Evolutionary conservation across 495 filamentous ascomycete genomes (phyloP).

Genomic region (Clohesyomyces aquaticus): DNA sequence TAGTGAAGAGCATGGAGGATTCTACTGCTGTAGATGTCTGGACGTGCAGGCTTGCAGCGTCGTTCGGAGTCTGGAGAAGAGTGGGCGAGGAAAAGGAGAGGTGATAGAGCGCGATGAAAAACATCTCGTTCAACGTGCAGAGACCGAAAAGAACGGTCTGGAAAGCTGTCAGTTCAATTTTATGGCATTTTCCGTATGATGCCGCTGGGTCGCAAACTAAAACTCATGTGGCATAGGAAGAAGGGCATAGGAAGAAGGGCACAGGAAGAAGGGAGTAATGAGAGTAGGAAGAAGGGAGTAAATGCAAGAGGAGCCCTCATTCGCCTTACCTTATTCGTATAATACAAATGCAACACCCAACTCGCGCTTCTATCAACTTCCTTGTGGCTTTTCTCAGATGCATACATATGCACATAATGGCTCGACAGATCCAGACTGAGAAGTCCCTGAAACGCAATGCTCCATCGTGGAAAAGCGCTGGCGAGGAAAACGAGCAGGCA

Average conservation of each 20-base stretch:
- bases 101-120: conserved; percentile 97
- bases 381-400: conserved; percentile 89
- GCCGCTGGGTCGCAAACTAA: too few species aligned
- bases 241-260: too few species aligned
- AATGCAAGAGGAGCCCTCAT: too few species aligned
- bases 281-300: too few species aligned
- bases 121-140: conserved; percentile 89
- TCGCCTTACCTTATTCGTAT: conserved; percentile 92
- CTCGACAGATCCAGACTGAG: conserved; percentile 90
- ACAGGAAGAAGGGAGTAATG: too few species aligned
- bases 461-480: conserved; percentile 89
- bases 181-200: too few species aligned
- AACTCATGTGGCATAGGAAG: too few species aligned
- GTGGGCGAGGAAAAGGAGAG: conserved; percentile 92
- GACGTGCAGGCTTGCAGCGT: conserved; percentile 60
- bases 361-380: conserved; percentile 78
- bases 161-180: conserved; percentile 26
- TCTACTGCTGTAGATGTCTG: conserved; percentile 68
- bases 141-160: conserved; percentile 90
- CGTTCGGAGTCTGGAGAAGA: conserved; percentile 60
- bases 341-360: conserved; percentile 89
- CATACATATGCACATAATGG: conserved; percentile 99
- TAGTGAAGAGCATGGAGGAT: conserved; percentile 70
- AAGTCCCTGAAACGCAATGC: conserved; percentile 87
- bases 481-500: conserved; percentile 92